These are phyloP conservation scores for Fraxinus velutina DNA, from an alignment of 305 asterid species.

Conservation along the genomic window DNA sequence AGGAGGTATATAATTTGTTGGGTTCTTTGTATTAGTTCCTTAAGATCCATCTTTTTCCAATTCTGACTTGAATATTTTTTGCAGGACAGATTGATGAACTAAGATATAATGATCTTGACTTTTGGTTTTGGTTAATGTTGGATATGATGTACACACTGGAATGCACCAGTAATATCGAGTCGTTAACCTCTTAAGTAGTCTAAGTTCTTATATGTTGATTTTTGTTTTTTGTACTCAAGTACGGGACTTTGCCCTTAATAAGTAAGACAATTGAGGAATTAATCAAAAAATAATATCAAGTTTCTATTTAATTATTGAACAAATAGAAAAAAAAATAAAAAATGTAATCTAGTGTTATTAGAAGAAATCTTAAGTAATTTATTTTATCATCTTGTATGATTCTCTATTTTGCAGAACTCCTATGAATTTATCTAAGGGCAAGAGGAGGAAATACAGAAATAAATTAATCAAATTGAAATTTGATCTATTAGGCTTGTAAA, in stretches of 20 bases:
- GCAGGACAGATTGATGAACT: constrained; percentile 9
- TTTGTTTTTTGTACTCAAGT: background rate
- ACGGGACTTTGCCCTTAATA: background rate
- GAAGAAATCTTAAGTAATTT: background rate
- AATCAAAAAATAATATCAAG: background rate
- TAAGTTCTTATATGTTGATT: background rate
- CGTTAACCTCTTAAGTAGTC: background rate
- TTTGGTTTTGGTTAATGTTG: background rate
- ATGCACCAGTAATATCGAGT: background rate
- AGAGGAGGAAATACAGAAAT: background rate
- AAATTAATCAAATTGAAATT: background rate
- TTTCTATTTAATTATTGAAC: background rate
- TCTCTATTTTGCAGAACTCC: background rate
- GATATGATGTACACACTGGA: background rate
- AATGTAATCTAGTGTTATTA: background rate
- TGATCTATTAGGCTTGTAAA: background rate
- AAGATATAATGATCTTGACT: background rate
- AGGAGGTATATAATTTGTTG: background rate
- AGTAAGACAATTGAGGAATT: background rate
- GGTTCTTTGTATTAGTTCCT: background rate
- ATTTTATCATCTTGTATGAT: background rate
- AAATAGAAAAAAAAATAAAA: background rate
- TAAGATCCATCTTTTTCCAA: background rate
- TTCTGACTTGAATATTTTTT: background rate
- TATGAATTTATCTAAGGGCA: background rate